Evolutionary conservation across 2,329 filamentous ascomycete species (phyloP), one percentile per base, ranked within the genome.

Genomic region (Incumbomyces lentus): DNA sequence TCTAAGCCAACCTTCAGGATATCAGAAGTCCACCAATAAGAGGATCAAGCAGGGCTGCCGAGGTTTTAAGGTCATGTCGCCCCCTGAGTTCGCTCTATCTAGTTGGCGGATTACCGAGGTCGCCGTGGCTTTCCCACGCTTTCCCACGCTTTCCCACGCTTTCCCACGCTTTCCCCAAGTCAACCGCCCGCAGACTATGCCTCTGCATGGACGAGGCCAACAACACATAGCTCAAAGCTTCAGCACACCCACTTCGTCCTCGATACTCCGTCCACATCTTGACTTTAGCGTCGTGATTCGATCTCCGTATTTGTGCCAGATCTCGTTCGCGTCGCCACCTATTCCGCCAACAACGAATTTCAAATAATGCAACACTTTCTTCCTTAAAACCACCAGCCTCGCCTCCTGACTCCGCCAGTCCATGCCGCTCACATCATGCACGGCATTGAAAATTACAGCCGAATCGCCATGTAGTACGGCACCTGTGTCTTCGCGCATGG

Each of bases 321-420:
- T 29, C 7, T 45, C 42, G 7, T 12, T 29, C 2, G 42, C 33
- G 13, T 30, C 34, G 11, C 13, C 14, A 3, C 26, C 40, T 12
- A 55, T 30, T 26, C 52, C 50, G 11, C 53, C 55, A 2, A 54
- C 52, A 2, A 50, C 44, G 32, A 52, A 46, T 2, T 47, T 41
- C n/a, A 57, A 44, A 46, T 55, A 57, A 10, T 19, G 16, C 39
- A 57, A 17, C 29, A 57, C 55, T 7, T 52, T 50, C 17, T 38
- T 40, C 11, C 53, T 50, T 49, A 57, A 46, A 13, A 49, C 49
- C 12, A 57, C 48, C 26, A 53, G 32, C 8, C 55, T 26, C 16
- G 55, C 55, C 14, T 42, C 49, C 12, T 48, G 47, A 8, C 47
- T 45, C 16, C 48, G 47, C n/a, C 50, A 36, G 6, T 47, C 46